phyloP scores from a whole-genome alignment of 2,329 filamentous ascomycete species.

The Lasiodiplodia hormozganensis region DNA sequence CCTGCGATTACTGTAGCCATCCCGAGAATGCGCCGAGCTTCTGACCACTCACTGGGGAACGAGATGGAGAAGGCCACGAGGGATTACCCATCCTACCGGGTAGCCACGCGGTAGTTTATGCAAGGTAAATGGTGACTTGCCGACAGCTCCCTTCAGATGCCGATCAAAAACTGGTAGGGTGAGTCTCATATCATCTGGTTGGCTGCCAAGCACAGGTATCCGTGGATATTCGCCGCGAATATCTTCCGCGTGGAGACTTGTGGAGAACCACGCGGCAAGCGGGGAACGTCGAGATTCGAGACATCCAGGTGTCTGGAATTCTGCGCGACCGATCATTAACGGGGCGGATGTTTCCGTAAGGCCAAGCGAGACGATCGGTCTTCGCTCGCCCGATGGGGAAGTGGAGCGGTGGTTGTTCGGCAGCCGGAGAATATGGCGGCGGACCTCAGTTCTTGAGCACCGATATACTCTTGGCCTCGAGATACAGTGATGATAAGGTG shows the following conservation, averaged over 20 bases:
- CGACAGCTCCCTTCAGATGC: no score
- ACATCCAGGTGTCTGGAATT: neutral
- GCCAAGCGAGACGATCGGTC: neutral
- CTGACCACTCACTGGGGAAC: neutral
- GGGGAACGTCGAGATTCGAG: neutral
- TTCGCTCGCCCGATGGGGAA: neutral
- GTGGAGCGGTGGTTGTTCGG: neutral
- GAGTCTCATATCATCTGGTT: neutral
- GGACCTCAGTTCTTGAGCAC: neutral
- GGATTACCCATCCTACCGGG: neutral
- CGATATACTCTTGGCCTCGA: neutral
- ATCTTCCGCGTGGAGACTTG: neutral
- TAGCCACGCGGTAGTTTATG: neutral
- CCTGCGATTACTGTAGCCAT: neutral
- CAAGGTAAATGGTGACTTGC: neutral
- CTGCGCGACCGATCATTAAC: neutral
- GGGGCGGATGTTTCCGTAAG: neutral
- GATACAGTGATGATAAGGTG: constrained; percentile 6
- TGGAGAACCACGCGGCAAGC: neutral
- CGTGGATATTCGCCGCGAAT: constrained; percentile 14
- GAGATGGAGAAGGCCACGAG: neutral
- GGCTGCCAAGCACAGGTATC: neutral
- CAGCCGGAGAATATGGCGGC: constrained; percentile 8
- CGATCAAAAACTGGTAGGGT: neutral
- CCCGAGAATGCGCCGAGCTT: neutral